These are phyloP conservation scores for Pythium chondricola DNA, from an alignment of 352 stramenopile species.

Conservation along the genomic window DNA sequence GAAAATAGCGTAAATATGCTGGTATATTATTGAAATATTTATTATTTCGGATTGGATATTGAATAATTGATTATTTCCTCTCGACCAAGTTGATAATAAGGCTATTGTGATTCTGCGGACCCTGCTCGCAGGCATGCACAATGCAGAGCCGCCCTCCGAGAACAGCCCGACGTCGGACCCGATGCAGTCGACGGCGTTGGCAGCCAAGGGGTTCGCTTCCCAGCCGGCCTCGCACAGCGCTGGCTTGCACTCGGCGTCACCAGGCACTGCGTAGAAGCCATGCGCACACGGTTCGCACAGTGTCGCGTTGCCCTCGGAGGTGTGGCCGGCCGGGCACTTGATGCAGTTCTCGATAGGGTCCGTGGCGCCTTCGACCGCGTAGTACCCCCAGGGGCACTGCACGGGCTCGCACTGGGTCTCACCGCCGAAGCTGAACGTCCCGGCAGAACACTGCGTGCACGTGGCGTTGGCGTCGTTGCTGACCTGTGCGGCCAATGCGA, in stretches of 20 bases:
- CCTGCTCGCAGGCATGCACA: conserved; percentile 31
- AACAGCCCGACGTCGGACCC: conserved; percentile 35
- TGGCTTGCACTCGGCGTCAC: conserved; percentile 19
- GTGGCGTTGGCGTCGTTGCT: conserved; percentile 24
- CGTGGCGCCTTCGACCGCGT: conserved; percentile 21
- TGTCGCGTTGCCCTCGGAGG: conserved; percentile 30
- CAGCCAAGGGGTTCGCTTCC: conserved; percentile 28
- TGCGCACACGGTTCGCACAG: conserved; percentile 27
- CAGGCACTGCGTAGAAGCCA: conserved; percentile 22
- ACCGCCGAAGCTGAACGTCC: conserved; percentile 26
- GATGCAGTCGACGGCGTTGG: conserved; percentile 37
- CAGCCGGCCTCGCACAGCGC: conserved; percentile 30
- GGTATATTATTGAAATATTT: too few species aligned
- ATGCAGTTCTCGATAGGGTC: conserved; percentile 24
- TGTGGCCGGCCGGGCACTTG: conserved; percentile 24
- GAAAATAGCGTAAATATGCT: too few species aligned
- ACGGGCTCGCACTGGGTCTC: conserved; percentile 29
- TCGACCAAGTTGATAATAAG: too few species aligned
- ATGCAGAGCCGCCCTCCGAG: conserved; percentile 25
- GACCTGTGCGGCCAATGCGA: conserved; percentile 13
- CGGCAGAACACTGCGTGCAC: conserved; percentile 24
- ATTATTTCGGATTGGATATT: too few species aligned
- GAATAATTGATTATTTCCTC: too few species aligned
- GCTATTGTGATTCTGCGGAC: too few species aligned
- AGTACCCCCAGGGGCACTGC: conserved; percentile 22